Evolutionary conservation across 495 filamentous ascomycete genomes (phyloP).

Genomic region (Elasticomyces elasticus): DNA sequence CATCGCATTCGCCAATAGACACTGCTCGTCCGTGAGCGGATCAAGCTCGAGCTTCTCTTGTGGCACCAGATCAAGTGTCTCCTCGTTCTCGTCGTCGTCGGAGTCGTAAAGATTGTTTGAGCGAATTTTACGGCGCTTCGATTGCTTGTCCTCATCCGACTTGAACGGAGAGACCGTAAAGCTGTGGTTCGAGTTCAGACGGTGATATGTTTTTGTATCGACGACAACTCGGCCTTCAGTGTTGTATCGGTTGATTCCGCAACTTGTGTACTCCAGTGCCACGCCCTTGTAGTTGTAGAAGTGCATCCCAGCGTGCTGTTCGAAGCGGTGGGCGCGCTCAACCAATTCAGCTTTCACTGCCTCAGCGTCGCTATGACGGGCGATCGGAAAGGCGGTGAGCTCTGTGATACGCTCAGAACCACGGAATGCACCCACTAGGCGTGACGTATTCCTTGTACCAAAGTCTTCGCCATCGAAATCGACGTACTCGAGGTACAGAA

Average conservation of each 20-base stretch:
- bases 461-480: slow-evolving; percentile 53
- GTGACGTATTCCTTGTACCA: slow-evolving; percentile 36
- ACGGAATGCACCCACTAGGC: slow-evolving; percentile 41
- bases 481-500: slow-evolving; percentile 37
- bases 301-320: slow-evolving; percentile 45
- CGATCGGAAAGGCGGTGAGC: slow-evolving; percentile 47
- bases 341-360: slow-evolving; percentile 30
- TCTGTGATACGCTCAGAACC: slow-evolving; percentile 48
- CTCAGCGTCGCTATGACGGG: slow-evolving; percentile 41
- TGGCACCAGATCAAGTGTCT: slow-evolving; percentile 31
- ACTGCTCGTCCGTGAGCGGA: slow-evolving; percentile 30
- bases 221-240: slow-evolving; percentile 48
- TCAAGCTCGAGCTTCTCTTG: slow-evolving; percentile 24
- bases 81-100: slow-evolving; percentile 26
- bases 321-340: slow-evolving; percentile 31
- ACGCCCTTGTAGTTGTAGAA: slow-evolving; percentile 52
- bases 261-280: slow-evolving; percentile 27
- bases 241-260: slow-evolving; percentile 35
- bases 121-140: neutral
- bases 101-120: slow-evolving; percentile 4
- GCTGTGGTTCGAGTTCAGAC: slow-evolving; percentile 31
- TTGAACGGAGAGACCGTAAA: slow-evolving; percentile 25
- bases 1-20: slow-evolving; percentile 30
- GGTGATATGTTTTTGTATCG: slow-evolving; percentile 38
- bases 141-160: slow-evolving; percentile 15